A percentile compares a stretch with the other conserved stretches of the same genome.
phyloP scores from a whole-genome alignment of 106 monocot genomes.

The Acorus gramineus region DNA sequence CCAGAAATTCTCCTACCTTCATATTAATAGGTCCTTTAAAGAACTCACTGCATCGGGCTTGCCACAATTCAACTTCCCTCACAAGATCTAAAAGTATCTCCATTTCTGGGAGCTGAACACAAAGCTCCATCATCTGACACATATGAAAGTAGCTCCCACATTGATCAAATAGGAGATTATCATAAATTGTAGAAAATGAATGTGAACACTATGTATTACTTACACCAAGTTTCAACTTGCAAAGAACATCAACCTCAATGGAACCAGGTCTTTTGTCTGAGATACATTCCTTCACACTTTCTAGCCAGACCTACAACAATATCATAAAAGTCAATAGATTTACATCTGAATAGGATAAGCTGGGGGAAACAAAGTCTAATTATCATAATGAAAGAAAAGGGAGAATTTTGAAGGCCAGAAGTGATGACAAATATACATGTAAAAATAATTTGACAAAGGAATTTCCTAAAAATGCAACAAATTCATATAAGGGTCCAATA shows the following conservation, averaged over 20 bases:
- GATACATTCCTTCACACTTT: conserved; percentile 29
- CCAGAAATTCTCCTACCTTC: conserved; percentile 27
- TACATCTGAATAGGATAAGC: not conserved
- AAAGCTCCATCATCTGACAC: conserved; percentile 46
- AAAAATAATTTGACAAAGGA: too few relatives aligned
- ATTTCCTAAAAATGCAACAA: too few relatives aligned
- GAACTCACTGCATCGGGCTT: conserved; percentile 36
- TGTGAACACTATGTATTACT: not conserved
- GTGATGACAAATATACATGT: too few relatives aligned
- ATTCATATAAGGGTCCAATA: too few relatives aligned
- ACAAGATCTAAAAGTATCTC: conserved; percentile 33
- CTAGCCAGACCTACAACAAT: conserved; percentile 37
- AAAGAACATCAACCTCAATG: conserved; percentile 37
- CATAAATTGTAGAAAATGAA: too few relatives aligned
- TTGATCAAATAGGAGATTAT: not conserved
- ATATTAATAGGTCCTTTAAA: conserved; percentile 27
- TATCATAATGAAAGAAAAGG: too few relatives aligned
- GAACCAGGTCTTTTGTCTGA: conserved; percentile 20
- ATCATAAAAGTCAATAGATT: not conserved
- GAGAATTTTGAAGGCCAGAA: too few relatives aligned
- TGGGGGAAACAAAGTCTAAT: not conserved
- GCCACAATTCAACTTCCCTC: conserved; percentile 40
- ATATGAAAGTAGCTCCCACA: not conserved
- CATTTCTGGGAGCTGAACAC: conserved; percentile 52
- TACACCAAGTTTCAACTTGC: conserved; percentile 47